Conservation (phyloP, 495 filamentous ascomycete species). For the Penicillium tannophilum region DNA sequence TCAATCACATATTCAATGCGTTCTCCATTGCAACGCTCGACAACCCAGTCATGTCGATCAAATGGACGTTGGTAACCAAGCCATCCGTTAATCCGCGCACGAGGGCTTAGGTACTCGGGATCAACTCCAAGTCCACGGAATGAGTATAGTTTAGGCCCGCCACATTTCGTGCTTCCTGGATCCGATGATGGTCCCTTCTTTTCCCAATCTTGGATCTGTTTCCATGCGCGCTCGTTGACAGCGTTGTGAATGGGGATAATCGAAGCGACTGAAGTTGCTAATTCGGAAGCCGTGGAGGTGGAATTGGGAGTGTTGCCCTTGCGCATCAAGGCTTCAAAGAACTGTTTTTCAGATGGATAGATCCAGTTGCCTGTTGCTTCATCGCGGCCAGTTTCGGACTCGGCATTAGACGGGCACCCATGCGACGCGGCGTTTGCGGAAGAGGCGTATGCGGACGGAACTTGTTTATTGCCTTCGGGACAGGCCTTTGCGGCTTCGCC, state of each 20-base stretch:
- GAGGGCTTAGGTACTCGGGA: slow-evolving; percentile 72
- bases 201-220: slow-evolving; percentile 86
- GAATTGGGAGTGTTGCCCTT: slow-evolving; percentile 60
- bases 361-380: slow-evolving; percentile 81
- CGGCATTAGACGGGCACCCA: slow-evolving; percentile 64
- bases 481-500: slow-evolving; percentile 37
- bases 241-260: slow-evolving; percentile 98
- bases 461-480: slow-evolving; percentile 30
- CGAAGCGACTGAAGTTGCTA: slow-evolving; percentile 74
- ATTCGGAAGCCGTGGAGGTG: slow-evolving; percentile 40
- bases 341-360: slow-evolving; percentile 93
- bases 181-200: slow-evolving; percentile 53
- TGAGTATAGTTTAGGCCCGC: slow-evolving; percentile 79
- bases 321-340: slow-evolving; percentile 91
- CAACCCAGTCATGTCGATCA: slow-evolving; percentile 96
- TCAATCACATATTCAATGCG: slow-evolving; percentile 95
- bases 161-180: slow-evolving; percentile 63
- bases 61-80: slow-evolving; percentile 90
- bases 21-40: slow-evolving; percentile 84
- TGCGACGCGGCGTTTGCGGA: slow-evolving; percentile 40
- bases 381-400: slow-evolving; percentile 70
- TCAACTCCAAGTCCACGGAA: slow-evolving; percentile 70
- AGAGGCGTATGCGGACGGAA: slow-evolving; percentile 32
- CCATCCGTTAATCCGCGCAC: slow-evolving; percentile 75
- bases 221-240: slow-evolving; percentile 88